Base-by-base conservation (phyloP, 2,329 filamentous ascomycete genomes). In the Scopulariopsis brevicaulis region DNA sequence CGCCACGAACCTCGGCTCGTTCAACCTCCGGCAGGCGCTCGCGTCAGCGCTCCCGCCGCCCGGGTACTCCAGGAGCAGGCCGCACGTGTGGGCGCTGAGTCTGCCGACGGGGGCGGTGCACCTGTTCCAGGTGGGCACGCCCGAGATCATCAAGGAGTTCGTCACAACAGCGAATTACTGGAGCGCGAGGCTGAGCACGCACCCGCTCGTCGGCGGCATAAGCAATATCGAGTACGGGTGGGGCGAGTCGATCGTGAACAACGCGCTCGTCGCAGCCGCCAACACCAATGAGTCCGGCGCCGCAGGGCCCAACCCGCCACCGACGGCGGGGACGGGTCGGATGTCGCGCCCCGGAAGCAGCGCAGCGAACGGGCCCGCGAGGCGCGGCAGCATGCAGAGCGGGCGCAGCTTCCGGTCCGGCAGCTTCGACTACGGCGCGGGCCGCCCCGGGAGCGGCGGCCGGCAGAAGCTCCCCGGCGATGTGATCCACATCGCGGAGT, bases 221-320 rank as follows among this genome's bases (percentile, higher is more conserved):
- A 96, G 90, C 72, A 99, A 96, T 69, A 88, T 97, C 64, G 94
- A 99, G 70, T 97, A 96, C 67, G 94, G 94, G 57, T 99, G 94
- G 94, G 89, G 90, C 64, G 90, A 96, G 48, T 77, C 80, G 22
- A 85, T 96, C 60, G 85, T 96, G 65, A 84, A 83, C 64, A 82
- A 77, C 58, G 73, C 78, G 10, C 72, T 82, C 25, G 73, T 80
- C 1, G 69, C 65, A 3, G 73, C 74, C 32, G 76, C 79, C 62
- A 75, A 75, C 32, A 75, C 79, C 62, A 75, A 75, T 58, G 76
- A 80, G 53, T 70, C 70, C 3, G 63, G 62, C 53, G 51, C 56
- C 63, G 65, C 55, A 62, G 67, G 34, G 7, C 46, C 59, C 12
- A 50, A 15, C 67, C 66, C 60, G 53, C 60, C 60, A 4, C 28